These are phyloP conservation scores for Kazachstania africana DNA, from an alignment of 805 yeast genomes.

Conservation along the genomic window DNA sequence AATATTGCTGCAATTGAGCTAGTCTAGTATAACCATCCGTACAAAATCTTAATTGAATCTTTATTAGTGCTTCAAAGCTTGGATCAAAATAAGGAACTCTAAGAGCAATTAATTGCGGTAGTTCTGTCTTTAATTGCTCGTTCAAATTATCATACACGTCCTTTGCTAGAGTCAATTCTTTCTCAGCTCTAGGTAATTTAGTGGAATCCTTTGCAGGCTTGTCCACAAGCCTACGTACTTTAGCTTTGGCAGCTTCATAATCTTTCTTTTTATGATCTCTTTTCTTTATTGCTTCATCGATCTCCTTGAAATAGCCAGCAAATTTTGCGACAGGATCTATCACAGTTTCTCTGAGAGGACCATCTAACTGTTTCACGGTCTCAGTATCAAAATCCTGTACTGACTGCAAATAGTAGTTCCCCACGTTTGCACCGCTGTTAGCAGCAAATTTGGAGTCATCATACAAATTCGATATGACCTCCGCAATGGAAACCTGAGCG, in stretches of 20 bases:
- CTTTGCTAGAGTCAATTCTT: conserved; percentile 57
- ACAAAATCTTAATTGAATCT: conserved; percentile 69
- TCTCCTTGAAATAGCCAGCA: conserved; percentile 54
- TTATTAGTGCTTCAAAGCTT: conserved; percentile 68
- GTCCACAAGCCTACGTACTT: conserved; percentile 65
- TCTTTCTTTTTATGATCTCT: conserved; percentile 67
- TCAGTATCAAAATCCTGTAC: conserved; percentile 68
- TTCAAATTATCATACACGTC: conserved; percentile 64
- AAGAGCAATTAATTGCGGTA: conserved; percentile 64
- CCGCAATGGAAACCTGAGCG: conserved; percentile 73
- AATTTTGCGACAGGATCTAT: conserved; percentile 66
- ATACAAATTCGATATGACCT: conserved; percentile 61
- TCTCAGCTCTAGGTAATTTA: conserved; percentile 65
- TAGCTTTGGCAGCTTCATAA: conserved; percentile 68
- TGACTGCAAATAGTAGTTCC: conserved; percentile 53
- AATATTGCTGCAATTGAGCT: conserved; percentile 69
- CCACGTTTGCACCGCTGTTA: conserved; percentile 43
- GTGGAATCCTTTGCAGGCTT: conserved; percentile 76
- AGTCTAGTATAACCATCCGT: conserved; percentile 73
- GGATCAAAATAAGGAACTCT: conserved; percentile 78
- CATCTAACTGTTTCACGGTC: conserved; percentile 70
- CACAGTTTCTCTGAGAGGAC: conserved; percentile 76
- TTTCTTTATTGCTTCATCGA: conserved; percentile 71
- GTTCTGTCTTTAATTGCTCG: conserved; percentile 56
- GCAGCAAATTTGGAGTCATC: conserved; percentile 56